Conservation (phyloP, 805 yeast species). For the Yarrowia alimentaria region DNA sequence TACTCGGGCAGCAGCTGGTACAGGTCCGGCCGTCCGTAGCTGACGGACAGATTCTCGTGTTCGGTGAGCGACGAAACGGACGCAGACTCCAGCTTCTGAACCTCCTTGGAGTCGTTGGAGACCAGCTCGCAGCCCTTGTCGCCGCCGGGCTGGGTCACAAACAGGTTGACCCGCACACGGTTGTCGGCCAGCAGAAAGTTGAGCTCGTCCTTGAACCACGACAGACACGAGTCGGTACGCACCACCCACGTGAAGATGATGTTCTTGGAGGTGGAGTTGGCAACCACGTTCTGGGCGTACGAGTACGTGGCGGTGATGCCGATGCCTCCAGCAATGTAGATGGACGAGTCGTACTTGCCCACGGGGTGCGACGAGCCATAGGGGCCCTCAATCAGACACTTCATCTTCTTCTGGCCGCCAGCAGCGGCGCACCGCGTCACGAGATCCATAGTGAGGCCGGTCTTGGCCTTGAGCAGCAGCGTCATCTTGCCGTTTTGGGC, state of each 20-base stretch:
- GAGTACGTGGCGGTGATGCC: conserved; percentile 65
- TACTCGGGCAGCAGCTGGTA: conserved; percentile 1
- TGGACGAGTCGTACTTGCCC: conserved; percentile 52
- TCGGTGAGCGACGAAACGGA: not conserved
- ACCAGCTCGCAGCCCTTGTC: not conserved
- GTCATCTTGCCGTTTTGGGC: conserved; percentile 8
- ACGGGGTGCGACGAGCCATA: conserved; percentile 58
- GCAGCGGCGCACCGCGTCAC: not conserved
- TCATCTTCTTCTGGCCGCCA: conserved; percentile 1
- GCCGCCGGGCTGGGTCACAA: conserved; percentile 24
- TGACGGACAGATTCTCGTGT: not conserved
- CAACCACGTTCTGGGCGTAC: conserved; percentile 39
- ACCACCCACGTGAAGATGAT: conserved; percentile 62
- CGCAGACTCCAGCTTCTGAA: not conserved
- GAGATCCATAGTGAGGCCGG: conserved; percentile 6
- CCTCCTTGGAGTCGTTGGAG: not conserved
- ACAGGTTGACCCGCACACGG: conserved; percentile 34
- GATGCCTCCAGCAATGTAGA: conserved; percentile 70
- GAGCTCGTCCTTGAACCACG: conserved; percentile 47
- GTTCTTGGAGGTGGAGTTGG: conserved; percentile 38
- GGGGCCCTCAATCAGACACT: conserved; percentile 58
- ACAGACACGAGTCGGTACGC: conserved; percentile 50
- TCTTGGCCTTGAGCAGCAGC: conserved; percentile 14
- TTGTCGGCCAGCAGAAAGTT: conserved; percentile 34
- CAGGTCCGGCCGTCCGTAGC: conserved; percentile 1